phyloP scores from a whole-genome alignment of 139 green algal genomes.

The Tetradesmus lagerheimii region DNA sequence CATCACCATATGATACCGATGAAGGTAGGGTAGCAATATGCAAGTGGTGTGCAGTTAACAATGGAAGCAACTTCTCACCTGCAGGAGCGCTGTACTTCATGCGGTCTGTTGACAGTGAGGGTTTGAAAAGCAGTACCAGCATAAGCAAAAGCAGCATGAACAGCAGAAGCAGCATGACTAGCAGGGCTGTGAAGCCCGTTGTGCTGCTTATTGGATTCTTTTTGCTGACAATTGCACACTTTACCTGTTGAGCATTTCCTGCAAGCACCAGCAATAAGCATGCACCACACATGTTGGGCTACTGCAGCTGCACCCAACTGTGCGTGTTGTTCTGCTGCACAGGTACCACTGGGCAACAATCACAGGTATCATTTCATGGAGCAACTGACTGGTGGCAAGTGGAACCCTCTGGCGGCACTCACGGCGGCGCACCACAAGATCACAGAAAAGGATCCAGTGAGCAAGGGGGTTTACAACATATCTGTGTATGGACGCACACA shows the following conservation, averaged over 20 bases:
- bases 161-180: no score
- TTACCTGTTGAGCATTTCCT: no score
- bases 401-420: background rate
- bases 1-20: slow-evolving; percentile 31
- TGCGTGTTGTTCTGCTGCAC: no score
- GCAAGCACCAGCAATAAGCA: background rate
- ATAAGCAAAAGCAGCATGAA: no score
- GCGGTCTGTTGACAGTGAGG: background rate
- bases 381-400: background rate
- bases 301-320: no score
- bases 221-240: no score
- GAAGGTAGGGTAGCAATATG: slow-evolving; percentile 9
- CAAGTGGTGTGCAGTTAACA: no score
- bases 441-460: background rate
- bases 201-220: no score
- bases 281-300: background rate
- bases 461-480: background rate
- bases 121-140: no score
- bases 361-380: background rate
- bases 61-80: background rate
- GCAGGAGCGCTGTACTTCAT: background rate
- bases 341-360: slow-evolving; percentile 24
- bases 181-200: background rate
- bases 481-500: background rate
- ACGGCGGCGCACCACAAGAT: background rate